These are phyloP conservation scores for Daedaleopsis nitida DNA, from an alignment of 768 basidiomycete species.

Conservation along the genomic window DNA sequence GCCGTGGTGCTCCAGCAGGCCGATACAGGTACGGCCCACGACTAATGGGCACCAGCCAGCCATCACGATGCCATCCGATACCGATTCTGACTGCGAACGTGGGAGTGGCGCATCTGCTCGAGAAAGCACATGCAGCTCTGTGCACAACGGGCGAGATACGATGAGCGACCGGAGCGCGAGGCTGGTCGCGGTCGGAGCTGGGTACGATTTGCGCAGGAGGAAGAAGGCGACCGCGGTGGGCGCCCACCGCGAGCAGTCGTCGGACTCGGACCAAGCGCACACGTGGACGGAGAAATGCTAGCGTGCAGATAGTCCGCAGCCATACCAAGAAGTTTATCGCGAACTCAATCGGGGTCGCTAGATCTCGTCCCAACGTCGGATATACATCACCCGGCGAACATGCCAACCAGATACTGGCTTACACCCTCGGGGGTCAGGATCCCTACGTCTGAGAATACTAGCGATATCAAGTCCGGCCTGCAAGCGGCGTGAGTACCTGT, in stretches of 20 bases:
- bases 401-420: constrained; percentile 92
- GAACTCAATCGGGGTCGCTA: constrained; percentile 36
- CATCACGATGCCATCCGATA: constrained; percentile 21
- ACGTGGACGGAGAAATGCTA: constrained; percentile 25
- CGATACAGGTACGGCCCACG: background rate
- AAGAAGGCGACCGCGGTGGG: background rate
- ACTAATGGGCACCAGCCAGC: background rate
- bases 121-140: no score
- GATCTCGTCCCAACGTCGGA: constrained; percentile 27
- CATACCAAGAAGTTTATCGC: constrained; percentile 36
- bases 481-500: constrained; percentile 18
- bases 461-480: constrained; percentile 89
- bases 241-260: constrained; percentile 4
- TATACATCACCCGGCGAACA: constrained; percentile 72
- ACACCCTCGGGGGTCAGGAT: constrained; percentile 91
- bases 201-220: background rate
- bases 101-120: background rate
- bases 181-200: no score
- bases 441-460: constrained; percentile 94
- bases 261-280: constrained; percentile 13
- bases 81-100: constrained; percentile 1
- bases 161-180: background rate
- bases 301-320: constrained; percentile 7
- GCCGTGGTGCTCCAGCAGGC: background rate
- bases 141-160: background rate